Conservation (phyloP, 108 stramenopile species). For the Cyclotella distinguenda region DNA sequence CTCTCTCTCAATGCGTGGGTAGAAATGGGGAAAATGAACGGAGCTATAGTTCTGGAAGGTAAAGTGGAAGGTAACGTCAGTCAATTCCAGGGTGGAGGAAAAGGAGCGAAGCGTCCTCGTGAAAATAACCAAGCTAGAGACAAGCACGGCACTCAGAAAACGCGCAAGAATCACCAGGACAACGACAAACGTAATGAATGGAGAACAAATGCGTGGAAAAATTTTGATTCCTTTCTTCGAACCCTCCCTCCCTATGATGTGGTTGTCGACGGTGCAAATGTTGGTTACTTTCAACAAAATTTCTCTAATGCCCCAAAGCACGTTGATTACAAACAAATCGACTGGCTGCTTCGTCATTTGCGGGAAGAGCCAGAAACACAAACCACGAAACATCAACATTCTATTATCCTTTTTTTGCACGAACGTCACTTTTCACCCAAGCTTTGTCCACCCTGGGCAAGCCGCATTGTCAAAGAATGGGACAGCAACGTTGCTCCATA, state of each 20-base stretch:
- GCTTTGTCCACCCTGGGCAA: slow-evolving; percentile 56
- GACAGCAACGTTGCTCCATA: slow-evolving; percentile 31
- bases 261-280: slow-evolving; percentile 98
- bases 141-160: neutral
- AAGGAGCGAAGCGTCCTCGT: slow-evolving; percentile 65
- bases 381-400: neutral
- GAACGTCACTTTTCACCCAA: slow-evolving; percentile 69
- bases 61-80: slow-evolving; percentile 55
- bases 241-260: slow-evolving; percentile 49
- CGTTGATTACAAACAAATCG: slow-evolving; percentile 92
- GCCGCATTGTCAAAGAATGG: slow-evolving; percentile 54
- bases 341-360: slow-evolving; percentile 78
- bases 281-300: slow-evolving; percentile 93
- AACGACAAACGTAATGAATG: slow-evolving; percentile 11
- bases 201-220: slow-evolving; percentile 43
- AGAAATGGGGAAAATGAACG: slow-evolving; percentile 76
- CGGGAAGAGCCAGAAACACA: slow-evolving; percentile 11
- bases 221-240: slow-evolving; percentile 38
- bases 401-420: slow-evolving; percentile 78
- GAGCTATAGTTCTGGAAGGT: slow-evolving; percentile 70
- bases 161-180: slow-evolving; percentile 1
- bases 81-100: slow-evolving; percentile 83
- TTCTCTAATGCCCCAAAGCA: slow-evolving; percentile 80
- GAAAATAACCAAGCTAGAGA: slow-evolving; percentile 8
- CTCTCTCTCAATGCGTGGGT: slow-evolving; percentile 57